Evolutionary conservation across 2,329 filamentous ascomycete species (phyloP).

Genomic region (Fusarium palustre): DNA sequence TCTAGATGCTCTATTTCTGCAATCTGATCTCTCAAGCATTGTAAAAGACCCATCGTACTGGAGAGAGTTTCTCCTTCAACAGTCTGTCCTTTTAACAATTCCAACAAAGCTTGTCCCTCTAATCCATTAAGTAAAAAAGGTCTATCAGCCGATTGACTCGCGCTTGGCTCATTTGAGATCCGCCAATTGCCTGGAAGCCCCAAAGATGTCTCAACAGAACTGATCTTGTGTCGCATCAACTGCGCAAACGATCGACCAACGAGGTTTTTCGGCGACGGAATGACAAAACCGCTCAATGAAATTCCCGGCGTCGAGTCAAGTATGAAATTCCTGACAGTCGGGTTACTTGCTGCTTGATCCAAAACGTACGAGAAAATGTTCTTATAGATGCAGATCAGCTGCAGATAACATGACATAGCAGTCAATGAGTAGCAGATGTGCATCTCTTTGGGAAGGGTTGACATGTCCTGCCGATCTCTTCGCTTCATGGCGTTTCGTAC

Average conservation of each 20-base stretch:
- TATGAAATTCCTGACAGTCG: not conserved
- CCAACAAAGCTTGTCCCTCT: not conserved
- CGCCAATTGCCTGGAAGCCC: not conserved
- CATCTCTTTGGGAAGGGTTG: not conserved
- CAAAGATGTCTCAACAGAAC: not conserved
- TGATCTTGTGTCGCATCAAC: not conserved
- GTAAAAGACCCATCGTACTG: not conserved
- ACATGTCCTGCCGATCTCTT: not conserved
- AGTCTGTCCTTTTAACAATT: not conserved
- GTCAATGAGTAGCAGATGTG: not conserved
- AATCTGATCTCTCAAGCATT: not conserved
- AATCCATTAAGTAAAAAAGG: not conserved
- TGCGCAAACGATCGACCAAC: not conserved
- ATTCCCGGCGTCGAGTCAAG: not conserved
- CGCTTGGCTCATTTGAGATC: not conserved
- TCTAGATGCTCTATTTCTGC: not conserved
- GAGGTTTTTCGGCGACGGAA: not conserved
- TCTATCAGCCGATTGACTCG: not conserved
- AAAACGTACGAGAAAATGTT: not conserved
- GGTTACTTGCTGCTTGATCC: slow-evolving; percentile 1
- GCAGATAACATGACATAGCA: not conserved
- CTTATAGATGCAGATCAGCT: not conserved
- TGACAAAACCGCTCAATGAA: not conserved
- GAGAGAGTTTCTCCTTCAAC: not conserved
- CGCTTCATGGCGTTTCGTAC: not conserved